Base-by-base conservation (phyloP, 2,329 filamentous ascomycete species). In the Botrytis medusae region DNA sequence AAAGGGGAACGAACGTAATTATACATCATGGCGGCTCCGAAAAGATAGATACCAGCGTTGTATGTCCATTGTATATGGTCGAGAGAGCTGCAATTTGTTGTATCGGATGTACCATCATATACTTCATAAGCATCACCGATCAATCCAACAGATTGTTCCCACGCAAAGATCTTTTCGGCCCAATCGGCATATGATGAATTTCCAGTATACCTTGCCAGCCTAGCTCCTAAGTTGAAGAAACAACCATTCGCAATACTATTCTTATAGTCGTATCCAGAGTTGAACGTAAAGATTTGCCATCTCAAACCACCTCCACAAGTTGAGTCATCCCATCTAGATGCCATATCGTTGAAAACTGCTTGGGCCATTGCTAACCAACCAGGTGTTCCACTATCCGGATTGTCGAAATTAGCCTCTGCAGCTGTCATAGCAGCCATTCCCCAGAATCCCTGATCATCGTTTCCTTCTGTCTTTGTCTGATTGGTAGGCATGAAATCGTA, bases 271-370 rank as follows among this genome's bases (percentile, higher is more conserved):
- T 91, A 97, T 40, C 94, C 94, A 42, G 87, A 88, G 80, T 97
- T 95, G 84, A 92, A 94, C 1, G 88, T 86, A 80, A 92, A 95
- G 70, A 97, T 94, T 82, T 97, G 93, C 93, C 93, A 95, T 75
- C 92, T 88, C 70, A 96, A 81, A 9, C 93, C 93, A 62, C 93
- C 93, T n/a, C 85, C 86, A 77, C 93, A 96, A 70, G 88, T 83
- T 1, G 85, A 82, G 0, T 81, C 84, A 75, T 95, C 92, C 93
- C 92, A 96, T 60, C 92, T 87, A 29, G 85, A 84, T 4, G 89
- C 89, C 79, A 94, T 92, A 6, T 91, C 82, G 94, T 93, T 71
- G 85, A 87, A 85, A 48, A 94, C 92, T 69, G 90, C 92, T 80
- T 94, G 90, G 2, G 91, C 92, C 22, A 96, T 86, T 8, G 90